Evolutionary conservation across 2,329 filamentous ascomycete genomes (phyloP), one percentile per base, ranked within the genome.

Genomic region (Colletotrichum cuscutae): DNA sequence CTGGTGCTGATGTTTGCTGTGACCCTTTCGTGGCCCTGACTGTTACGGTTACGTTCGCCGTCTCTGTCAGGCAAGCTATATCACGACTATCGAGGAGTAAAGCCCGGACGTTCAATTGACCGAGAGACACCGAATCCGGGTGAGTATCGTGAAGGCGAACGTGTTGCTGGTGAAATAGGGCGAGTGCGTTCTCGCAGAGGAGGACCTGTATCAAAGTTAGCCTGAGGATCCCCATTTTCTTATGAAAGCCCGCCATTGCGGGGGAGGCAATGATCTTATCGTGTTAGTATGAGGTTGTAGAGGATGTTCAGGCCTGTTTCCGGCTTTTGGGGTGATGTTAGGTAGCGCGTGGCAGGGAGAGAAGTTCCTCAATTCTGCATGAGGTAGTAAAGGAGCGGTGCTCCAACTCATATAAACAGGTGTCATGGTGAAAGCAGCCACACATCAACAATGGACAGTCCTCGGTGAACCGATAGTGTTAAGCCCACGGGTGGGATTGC

Each of bases 151-250:
- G 71, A 57, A 73, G 71, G 35, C 66, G 71, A 30, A 71, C 67
- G 71, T 73, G 71, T 37, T 73, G 71, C 42, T 73, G 66, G 15
- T 73, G 71, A 35, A 70, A 73, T 54, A 73, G 57, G 19, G 46
- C 71, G 26, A 65, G 56, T 24, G 67, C 66, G 26, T 42, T 71
- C 42, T 65, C 57, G 30, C 58, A 60, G 7, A 75, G 53, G 26
- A 74, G 59, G 53, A 75, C 64, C 74, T 75, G 74, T 42, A 72
- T 65, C 12, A 74, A 26, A 61, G 68, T 75, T 26, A 75, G 74
- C 60, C 58, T 46, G 22, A 75, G 37, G 42, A 72, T n/a, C 72
- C 56, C 46, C 42, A 53, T 65, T 24, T 59, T 61, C 24, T 66
- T 42, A 61, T 13, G 71, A 37, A 58, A 46, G 52, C 60, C 53